Percentiles rank a stretch among this genome's conserved stretches.
Evolutionary conservation across 768 basidiomycete genomes (phyloP).

Genomic region (Tulasnella sp.): DNA sequence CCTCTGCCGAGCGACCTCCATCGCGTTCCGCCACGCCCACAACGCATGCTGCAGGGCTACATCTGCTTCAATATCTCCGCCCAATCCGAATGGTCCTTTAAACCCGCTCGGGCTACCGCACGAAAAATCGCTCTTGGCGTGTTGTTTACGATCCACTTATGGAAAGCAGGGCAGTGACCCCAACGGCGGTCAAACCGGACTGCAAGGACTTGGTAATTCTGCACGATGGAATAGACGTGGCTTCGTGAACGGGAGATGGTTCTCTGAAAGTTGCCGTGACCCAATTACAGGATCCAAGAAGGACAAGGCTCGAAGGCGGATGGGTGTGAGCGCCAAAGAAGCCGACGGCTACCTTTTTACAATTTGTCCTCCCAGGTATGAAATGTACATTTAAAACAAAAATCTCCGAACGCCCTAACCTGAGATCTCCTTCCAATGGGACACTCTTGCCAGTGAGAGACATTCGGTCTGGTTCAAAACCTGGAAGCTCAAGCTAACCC

Average conservation of each 20-base stretch:
- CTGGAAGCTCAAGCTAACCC: no score
- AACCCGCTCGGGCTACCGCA: conserved; percentile 30
- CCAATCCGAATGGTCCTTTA: conserved; percentile 27
- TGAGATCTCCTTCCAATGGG: conserved; percentile 59
- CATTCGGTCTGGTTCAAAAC: no score
- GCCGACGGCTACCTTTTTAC: conserved; percentile 38
- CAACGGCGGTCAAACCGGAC: conserved; percentile 16
- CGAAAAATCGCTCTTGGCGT: conserved; percentile 35
- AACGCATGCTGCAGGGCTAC: background rate
- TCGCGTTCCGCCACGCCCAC: conserved; percentile 11
- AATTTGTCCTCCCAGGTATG: conserved; percentile 42
- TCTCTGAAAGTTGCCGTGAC: conserved; percentile 14
- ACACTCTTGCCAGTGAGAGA: no score
- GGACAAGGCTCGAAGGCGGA: conserved; percentile 28
- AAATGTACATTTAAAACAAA: conserved; percentile 16
- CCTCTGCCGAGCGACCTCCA: background rate
- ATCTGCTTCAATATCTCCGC: conserved; percentile 27
- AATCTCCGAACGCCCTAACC: background rate
- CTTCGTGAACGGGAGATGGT: conserved; percentile 16
- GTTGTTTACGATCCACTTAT: conserved; percentile 37
- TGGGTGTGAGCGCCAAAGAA: conserved; percentile 38
- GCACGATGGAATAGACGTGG: conserved; percentile 36
- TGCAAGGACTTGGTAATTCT: conserved; percentile 38
- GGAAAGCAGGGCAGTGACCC: no score
- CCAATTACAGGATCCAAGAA: conserved; percentile 38